A percentile compares a stretch with the other conserved stretches of the same genome.
phyloP scores from a whole-genome alignment of 768 basidiomycete species.

The Tricholoma sp. region DNA sequence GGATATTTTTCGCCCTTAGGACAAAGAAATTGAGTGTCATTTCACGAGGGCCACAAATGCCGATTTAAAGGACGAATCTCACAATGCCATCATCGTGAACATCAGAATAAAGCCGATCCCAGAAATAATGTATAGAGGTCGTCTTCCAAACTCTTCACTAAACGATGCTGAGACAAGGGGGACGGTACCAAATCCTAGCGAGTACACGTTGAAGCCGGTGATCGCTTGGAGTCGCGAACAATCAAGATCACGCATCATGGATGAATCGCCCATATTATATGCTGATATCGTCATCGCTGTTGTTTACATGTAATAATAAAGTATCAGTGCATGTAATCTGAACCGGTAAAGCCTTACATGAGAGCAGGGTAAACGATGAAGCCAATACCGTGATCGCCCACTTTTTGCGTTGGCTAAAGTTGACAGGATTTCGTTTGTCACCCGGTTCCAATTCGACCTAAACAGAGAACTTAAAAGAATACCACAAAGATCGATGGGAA shows the following conservation, averaged over 20 bases:
- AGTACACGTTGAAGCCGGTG: slow-evolving; percentile 46
- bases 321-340: not conserved
- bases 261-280: slow-evolving; percentile 50
- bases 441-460: slow-evolving; percentile 21
- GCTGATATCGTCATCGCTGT: slow-evolving; percentile 46
- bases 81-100: slow-evolving; percentile 46
- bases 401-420: slow-evolving; percentile 18
- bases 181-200: slow-evolving; percentile 56
- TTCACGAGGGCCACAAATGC: not conserved
- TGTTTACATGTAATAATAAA: too few relatives aligned
- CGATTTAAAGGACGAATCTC: slow-evolving; percentile 9
- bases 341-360: slow-evolving; percentile 27
- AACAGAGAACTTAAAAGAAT: not conserved
- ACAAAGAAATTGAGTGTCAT: not conserved
- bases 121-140: slow-evolving; percentile 52
- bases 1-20: slow-evolving; percentile 42
- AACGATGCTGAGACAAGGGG: slow-evolving; percentile 66
- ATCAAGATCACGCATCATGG: slow-evolving; percentile 49
- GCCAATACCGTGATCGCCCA: slow-evolving; percentile 35
- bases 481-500: not conserved
- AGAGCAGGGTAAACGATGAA: slow-evolving; percentile 42
- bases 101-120: slow-evolving; percentile 43
- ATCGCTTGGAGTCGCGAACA: slow-evolving; percentile 42
- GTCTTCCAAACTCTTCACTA: slow-evolving; percentile 70
- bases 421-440: slow-evolving; percentile 19